Evolutionary conservation across 129 eudicot species (phyloP), one percentile per base, ranked within the genome.

Genomic region (Helianthus tuberosus): DNA sequence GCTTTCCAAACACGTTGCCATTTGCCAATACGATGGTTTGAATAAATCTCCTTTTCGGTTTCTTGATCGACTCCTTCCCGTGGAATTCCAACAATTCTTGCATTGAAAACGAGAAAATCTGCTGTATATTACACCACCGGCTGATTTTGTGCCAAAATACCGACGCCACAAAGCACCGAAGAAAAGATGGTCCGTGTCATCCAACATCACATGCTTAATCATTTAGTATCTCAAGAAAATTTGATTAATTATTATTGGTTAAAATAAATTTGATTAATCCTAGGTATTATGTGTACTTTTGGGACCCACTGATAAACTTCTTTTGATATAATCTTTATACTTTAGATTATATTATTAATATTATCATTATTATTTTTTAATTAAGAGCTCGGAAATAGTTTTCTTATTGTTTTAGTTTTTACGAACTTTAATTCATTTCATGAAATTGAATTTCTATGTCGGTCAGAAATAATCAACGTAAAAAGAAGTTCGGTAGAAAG

Each of bases 221-320:
- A 61, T 32, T 61, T 9, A 2, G 51, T 1, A 68, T 29, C 66
- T 61, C 39, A 61, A 32, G 39, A 32, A 61, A 59, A 20, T 32
- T 32, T 10, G 44, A 27, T 11, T 29, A 5, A 61, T 61, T 61
- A 59, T 9, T 11, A 27, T 59, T 12, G 17, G 44, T 29, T 14
- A 32, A 51, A 50, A 35, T 17, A 12, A 32, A 41, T 52, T 27
- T 17, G 64, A 38, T 46, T 39, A 52, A 53, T 68, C 79, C 63
- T 65, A 75, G 62, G 64, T 39, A 59, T 52, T 46, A 38, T n/a
- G 15, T 49, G 49, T 8, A 12, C 36, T 60, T 32, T 27, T 11
- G 41, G 38, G 61, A 23, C 64, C 72, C 51, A 49, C 57, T 66
- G 17, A 23, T 64, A 35, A 20, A 36, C 23, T 23, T 32, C 66